These are phyloP conservation scores for Ustilago shanxiensis DNA, from an alignment of 1,284 basidiomycete genomes.

Conservation along the genomic window DNA sequence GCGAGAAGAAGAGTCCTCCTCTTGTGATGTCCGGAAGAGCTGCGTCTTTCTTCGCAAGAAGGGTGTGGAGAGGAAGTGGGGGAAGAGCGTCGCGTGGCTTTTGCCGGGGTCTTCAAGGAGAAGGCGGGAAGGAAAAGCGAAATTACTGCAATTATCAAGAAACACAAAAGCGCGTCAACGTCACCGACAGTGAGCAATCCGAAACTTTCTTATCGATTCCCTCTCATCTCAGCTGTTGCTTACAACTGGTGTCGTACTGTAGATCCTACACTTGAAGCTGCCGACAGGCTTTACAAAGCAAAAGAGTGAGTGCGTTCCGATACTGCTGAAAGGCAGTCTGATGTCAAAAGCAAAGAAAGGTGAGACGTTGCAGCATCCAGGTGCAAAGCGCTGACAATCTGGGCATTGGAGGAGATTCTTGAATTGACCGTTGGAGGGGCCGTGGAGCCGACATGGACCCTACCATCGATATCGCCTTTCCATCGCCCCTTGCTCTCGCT, in stretches of 20 bases:
- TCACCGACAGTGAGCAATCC: slow-evolving; percentile 1
- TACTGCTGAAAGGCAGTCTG: too few species aligned
- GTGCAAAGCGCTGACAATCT: too few species aligned
- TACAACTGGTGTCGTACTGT: too few species aligned
- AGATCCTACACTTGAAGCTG: too few species aligned
- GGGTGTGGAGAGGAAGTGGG: slow-evolving; percentile 1
- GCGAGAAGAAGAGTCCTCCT: neutral
- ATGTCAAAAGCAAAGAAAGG: too few species aligned
- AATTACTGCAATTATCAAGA: too few species aligned
- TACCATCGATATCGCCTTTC: neutral
- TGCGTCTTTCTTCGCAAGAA: neutral
- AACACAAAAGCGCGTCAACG: slow-evolving; percentile 7
- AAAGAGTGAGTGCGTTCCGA: too few species aligned
- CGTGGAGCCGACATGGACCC: neutral
- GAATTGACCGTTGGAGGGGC: slow-evolving; percentile 2
- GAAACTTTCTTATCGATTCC: slow-evolving; percentile 41
- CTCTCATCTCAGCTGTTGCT: neutral
- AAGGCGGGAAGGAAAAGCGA: neutral
- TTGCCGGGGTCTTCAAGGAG: neutral
- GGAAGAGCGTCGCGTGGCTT: neutral
- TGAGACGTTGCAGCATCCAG: too few species aligned
- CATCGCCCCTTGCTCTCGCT: neutral
- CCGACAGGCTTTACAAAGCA: neutral
- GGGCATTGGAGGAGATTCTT: too few species aligned
- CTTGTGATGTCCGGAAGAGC: neutral